Evolutionary conservation across 768 basidiomycete genomes (phyloP), one percentile per base, ranked within the genome.

Genomic region (Clavaria fumosa): DNA sequence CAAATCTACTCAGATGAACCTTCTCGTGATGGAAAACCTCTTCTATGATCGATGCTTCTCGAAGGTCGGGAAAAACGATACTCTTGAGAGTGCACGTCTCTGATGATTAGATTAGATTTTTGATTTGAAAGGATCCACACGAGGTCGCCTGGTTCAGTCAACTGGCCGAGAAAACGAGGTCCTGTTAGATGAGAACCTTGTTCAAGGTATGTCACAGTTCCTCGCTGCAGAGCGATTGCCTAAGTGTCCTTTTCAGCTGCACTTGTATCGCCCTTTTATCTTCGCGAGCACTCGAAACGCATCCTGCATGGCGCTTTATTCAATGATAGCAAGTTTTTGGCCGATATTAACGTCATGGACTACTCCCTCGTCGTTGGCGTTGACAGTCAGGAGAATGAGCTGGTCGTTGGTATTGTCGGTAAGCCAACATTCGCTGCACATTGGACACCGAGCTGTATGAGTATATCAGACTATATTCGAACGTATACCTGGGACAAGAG

Each of bases 401-500:
- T 97, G n/a, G 86, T 95, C 7, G 71, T 93, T 31, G 95, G 95
- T 15, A 96, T 99, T 26, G 89, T 99, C 38, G 93, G 93, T 82
- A 58, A 50, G 90, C 64, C 1, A 10, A 9, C 5, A 23, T 19
- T 10, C 28, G 2, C n/a, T 7, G 18, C 26, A 18, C 3, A 31
- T 26, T 11, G 15, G 11, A 21, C 24, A 4, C 17, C 47, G 7
- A 45, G 40, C 40, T 34, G 2, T 35, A 34, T 18, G 9, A 4
- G 23, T 38, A 18, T 12, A 17, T n/a, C 38, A 91, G 89, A 95
- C 54, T 95, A 89, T 51, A 85, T 93, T 45, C 80, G 90, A 6
- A 90, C 89, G 3, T 93, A 91, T 51, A 93, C 88, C 0, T 95
- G 89, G 89, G 95, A 99, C 62, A 99, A 99, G 63, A 90, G 89